Conservation (phyloP, 768 basidiomycete species). For the Pisolithus sp. region DNA sequence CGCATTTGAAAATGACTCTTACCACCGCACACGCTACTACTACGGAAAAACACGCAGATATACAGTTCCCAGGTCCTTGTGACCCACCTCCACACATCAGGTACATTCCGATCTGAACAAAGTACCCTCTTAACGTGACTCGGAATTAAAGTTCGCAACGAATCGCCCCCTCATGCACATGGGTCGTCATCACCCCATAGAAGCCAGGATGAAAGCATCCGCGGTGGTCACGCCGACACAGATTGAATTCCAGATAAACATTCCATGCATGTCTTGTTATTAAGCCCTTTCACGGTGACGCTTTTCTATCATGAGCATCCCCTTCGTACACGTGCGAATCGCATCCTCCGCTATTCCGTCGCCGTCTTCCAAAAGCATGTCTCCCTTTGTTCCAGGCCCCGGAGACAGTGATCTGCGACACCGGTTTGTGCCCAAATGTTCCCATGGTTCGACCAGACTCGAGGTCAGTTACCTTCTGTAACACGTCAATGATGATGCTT, state of each 20-base stretch:
- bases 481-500: neutral
- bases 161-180: neutral
- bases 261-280: neutral
- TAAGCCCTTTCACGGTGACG: neutral
- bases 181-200: neutral
- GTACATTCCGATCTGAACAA: neutral
- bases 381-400: neutral
- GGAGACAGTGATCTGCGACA: neutral
- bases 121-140: neutral
- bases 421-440: neutral
- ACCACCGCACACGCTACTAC: neutral
- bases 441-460: neutral
- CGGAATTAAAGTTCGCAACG: neutral
- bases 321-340: neutral
- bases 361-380: neutral
- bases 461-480: neutral
- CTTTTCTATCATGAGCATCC: neutral
- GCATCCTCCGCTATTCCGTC: neutral
- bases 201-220: neutral
- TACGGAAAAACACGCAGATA: neutral
- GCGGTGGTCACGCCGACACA: neutral
- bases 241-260: conserved; percentile 1
- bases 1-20: neutral
- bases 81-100: neutral
- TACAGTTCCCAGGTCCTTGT: neutral